These are phyloP conservation scores for Vigna trinervia DNA, from an alignment of 306 rosid species.

Conservation along the genomic window DNA sequence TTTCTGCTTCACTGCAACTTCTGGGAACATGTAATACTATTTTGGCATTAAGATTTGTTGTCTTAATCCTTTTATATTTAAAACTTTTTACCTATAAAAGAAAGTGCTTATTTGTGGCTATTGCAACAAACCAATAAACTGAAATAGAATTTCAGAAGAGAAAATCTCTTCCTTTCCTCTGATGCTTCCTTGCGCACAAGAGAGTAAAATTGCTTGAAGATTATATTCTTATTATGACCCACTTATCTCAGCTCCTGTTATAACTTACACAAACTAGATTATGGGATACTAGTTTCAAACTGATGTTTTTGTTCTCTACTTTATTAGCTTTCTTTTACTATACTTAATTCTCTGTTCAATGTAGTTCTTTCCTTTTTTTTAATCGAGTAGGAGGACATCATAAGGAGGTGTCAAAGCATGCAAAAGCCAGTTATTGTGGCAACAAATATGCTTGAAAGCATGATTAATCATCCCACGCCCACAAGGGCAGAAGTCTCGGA, in stretches of 20 bases:
- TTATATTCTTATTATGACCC: not conserved
- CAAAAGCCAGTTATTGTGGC: conserved; percentile 97
- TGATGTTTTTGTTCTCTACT: conserved; percentile 22
- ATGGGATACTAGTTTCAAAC: conserved; percentile 14
- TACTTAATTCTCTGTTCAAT: conserved; percentile 33
- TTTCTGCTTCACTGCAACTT: no score
- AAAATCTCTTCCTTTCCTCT: not conserved
- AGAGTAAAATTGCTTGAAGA: not conserved
- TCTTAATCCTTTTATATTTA: not conserved
- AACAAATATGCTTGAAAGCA: conserved; percentile 98
- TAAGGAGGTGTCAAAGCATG: conserved; percentile 79
- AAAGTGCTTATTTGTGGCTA: not conserved
- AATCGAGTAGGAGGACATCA: conserved; percentile 80
- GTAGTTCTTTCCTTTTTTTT: conserved; percentile 36
- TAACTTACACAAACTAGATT: conserved; percentile 21
- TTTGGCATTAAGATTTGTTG: not conserved
- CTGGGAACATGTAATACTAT: not conserved
- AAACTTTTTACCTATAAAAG: not conserved
- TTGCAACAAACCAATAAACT: not conserved
- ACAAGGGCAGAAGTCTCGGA: conserved; percentile 98
- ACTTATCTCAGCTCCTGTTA: not conserved
- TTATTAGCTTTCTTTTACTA: conserved; percentile 2
- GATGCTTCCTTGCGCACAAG: not conserved
- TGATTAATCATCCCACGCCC: conserved; percentile 95
- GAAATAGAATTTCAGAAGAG: not conserved